Percentiles rank a stretch among this genome's conserved stretches.
These are phyloP conservation scores for Colletotrichum neosansevieriae DNA, from an alignment of 2,329 filamentous ascomycete species.

Conservation along the genomic window DNA sequence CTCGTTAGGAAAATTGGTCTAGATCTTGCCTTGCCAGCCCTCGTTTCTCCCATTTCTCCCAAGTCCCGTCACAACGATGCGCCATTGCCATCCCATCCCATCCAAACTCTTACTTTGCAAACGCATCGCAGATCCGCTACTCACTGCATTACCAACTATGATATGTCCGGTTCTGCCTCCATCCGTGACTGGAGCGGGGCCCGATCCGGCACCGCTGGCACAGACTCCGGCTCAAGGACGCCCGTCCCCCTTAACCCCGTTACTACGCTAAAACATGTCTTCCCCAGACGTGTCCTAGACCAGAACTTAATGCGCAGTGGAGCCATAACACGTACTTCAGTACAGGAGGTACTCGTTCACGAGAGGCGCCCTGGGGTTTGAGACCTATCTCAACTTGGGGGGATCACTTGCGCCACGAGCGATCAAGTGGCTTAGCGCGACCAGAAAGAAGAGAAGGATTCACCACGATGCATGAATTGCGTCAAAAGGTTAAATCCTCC, in stretches of 20 bases:
- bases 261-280: too few relatives aligned
- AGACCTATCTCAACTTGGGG: not conserved
- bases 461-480: too few relatives aligned
- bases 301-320: not conserved
- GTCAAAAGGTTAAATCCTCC: too few relatives aligned
- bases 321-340: too few relatives aligned
- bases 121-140: not conserved
- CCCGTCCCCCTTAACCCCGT: not conserved
- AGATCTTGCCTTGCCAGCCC: too few relatives aligned
- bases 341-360: too few relatives aligned
- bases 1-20: not conserved
- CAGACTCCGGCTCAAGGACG: not conserved
- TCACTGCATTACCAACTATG: not conserved
- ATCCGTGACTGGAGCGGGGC: not conserved
- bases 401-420: constrained; percentile 2
- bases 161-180: not conserved
- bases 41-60: too few relatives aligned
- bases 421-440: not conserved
- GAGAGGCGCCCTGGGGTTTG: too few relatives aligned
- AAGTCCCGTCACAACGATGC: too few relatives aligned
- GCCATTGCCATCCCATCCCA: not conserved
- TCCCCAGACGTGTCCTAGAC: too few relatives aligned
- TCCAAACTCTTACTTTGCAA: not conserved
- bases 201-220: constrained; percentile 8
- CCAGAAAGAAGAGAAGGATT: too few relatives aligned